Evolutionary conservation across 495 filamentous ascomycete species (phyloP).

Genomic region (Penicillium subrubescens): DNA sequence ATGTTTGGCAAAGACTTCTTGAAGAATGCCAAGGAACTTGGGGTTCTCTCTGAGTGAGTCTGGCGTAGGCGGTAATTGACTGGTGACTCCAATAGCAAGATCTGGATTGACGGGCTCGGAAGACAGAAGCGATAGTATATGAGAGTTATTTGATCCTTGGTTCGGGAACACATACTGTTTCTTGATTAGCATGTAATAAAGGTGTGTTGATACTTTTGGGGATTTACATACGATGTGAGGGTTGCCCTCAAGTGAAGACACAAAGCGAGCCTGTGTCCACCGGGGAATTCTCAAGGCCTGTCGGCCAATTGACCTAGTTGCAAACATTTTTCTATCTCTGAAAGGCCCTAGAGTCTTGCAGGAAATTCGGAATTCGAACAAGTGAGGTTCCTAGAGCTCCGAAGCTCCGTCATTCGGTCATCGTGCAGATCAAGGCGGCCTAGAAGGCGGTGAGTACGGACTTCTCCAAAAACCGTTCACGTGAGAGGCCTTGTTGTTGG

Average conservation of each 20-base stretch:
- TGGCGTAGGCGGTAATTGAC: constrained; percentile 73
- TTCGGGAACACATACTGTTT: constrained; percentile 72
- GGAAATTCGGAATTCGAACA: background rate
- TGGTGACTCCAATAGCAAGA: constrained; percentile 76
- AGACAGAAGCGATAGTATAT: constrained; percentile 76
- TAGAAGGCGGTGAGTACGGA: constrained; percentile 13
- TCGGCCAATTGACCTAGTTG: constrained; percentile 23
- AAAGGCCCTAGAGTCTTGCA: background rate
- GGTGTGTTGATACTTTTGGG: background rate
- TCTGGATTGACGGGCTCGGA: constrained; percentile 66
- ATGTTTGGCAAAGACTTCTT: constrained; percentile 69
- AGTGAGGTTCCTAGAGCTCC: background rate
- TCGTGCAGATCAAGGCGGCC: constrained; percentile 24
- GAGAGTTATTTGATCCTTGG: constrained; percentile 37
- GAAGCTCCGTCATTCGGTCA: constrained; percentile 14
- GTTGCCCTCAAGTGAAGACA: constrained; percentile 58
- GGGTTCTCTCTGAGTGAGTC: constrained; percentile 76
- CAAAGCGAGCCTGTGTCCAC: constrained; percentile 35
- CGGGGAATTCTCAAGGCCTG: constrained; percentile 19
- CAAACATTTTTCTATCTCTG: constrained; percentile 30
- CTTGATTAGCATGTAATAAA: constrained; percentile 20
- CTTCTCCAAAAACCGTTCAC: background rate
- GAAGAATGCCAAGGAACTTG: constrained; percentile 72
- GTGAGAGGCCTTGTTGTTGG: constrained; percentile 7
- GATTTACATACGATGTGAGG: constrained; percentile 53